Evolutionary conservation across 2,329 filamentous ascomycete species (phyloP), one percentile per base, ranked within the genome.

Genomic region (Ophiostoma novo-ulmi): DNA sequence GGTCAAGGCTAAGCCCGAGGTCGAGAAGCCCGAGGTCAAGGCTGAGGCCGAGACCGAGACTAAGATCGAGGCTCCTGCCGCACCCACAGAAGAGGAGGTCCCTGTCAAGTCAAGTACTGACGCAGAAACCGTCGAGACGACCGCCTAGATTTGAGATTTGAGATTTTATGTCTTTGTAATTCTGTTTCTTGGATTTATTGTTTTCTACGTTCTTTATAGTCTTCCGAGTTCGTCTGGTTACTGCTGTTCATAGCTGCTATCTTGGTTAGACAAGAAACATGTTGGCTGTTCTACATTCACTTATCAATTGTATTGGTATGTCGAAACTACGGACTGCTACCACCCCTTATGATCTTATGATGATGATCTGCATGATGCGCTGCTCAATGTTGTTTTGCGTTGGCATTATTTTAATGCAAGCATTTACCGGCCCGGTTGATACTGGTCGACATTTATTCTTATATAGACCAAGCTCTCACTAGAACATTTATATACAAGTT

Each of bases 51-150:
- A 31, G 31, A 31, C 31, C 31, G 31, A 31, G 31, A 31, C 31
- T 31, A 31, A 31, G 14, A 11, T n/a, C 5, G 36, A 22, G 6
- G 66, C 66, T n/a, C 1, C 66, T 8, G 17, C 41, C 5, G 22
- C 66, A 17, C n/a, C 66, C 1, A 52, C 66, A 11, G 66, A 68
- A 52, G 41, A 52, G 31, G 44, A 52, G 31, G 17, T 44, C 7
- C n/a, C 22, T n/a, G 65, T n/a, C 65, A 39, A 67, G 65, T 44
- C 39, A 44, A 67, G 65, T 48, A 68, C 66, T 11, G 39, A 67
- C 31, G 36, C 22, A 11, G 65, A 67, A 14, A 67, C 38, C 11
- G 20, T 17, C 13, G 39, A 44, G 39, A 13, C 36, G 5, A 67
- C 65, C 1, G 65, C 39, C 17, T 67, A 67, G 39, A 22, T 35